phyloP scores from a whole-genome alignment of 345 rosid genomes.

The Citrus reticulata region DNA sequence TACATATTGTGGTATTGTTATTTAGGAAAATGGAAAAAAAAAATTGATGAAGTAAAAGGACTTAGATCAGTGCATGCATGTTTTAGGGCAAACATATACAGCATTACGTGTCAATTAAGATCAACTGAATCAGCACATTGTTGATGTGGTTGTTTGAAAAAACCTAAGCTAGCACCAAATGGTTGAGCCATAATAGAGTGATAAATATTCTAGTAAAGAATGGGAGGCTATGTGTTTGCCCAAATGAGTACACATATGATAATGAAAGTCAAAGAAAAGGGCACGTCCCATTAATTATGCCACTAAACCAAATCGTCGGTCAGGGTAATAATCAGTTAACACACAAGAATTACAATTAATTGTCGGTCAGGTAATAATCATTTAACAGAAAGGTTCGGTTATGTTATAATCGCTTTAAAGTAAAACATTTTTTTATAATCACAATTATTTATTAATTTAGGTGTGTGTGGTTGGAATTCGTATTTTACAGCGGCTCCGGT shows the following conservation, averaged over 20 bases:
- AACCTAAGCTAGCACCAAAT: constrained; percentile 12
- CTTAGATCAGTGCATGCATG: no score
- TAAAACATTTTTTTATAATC: no score
- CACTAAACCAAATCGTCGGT: not conserved
- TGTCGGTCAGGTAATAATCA: not conserved
- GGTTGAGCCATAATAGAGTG: no score
- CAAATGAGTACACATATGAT: not conserved
- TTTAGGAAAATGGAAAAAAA: no score
- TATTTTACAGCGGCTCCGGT: not conserved
- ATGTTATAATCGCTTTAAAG: accelerated
- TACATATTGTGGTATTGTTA: no score
- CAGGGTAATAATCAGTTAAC: not conserved
- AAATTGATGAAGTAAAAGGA: no score
- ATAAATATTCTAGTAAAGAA: no score
- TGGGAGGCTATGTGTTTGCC: not conserved
- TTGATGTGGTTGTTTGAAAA: constrained; percentile 16
- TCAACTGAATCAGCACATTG: no score
- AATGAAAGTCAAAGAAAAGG: not conserved
- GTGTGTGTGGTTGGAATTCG: no score
- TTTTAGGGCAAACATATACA: no score
- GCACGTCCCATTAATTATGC: not conserved
- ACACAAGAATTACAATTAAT: constrained; percentile 8
- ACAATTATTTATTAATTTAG: no score
- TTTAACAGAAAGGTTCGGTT: accelerated
- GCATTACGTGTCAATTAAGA: no score